phyloP scores from a whole-genome alignment of 306 rosid species.

The Cicer bijugum region DNA sequence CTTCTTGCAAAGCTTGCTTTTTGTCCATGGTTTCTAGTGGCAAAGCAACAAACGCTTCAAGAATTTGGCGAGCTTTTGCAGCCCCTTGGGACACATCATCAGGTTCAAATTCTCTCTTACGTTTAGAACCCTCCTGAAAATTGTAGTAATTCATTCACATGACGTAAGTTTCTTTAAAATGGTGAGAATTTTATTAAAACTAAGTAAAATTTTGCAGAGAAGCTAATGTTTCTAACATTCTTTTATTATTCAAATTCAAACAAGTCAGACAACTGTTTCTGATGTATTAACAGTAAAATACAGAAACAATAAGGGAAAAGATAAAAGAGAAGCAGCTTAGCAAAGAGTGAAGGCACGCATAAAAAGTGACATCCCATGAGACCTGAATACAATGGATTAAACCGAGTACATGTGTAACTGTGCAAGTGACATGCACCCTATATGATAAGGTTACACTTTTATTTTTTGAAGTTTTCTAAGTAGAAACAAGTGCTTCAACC shows the following conservation, averaged over 20 bases:
- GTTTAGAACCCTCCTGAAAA: constrained; percentile 72
- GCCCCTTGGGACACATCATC: constrained; percentile 72
- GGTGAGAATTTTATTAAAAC: not conserved
- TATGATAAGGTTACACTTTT: constrained; percentile 1
- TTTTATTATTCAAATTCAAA: constrained; percentile 19
- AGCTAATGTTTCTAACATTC: not conserved
- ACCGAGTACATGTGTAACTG: not conserved
- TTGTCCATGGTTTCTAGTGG: constrained; percentile 80
- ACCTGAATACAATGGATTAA: not conserved
- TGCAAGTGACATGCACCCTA: constrained; percentile 10
- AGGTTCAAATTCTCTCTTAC: constrained; percentile 69
- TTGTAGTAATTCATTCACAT: constrained; percentile 22
- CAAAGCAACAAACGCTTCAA: constrained; percentile 70
- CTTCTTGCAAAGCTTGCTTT: constrained; percentile 63
- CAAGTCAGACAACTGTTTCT: constrained; percentile 15
- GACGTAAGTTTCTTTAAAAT: constrained; percentile 3
- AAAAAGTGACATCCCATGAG: constrained; percentile 1
- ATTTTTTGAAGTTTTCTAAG: not conserved
- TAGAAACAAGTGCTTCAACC: not conserved
- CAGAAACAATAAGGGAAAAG: not conserved
- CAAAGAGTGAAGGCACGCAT: constrained; percentile 17
- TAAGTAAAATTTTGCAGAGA: constrained; percentile 27
- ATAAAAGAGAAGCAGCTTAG: constrained; percentile 1
- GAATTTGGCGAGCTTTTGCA: constrained; percentile 72
- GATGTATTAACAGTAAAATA: not conserved